Evolutionary conservation across 2,329 filamentous ascomycete species (phyloP), one percentile per base, ranked within the genome.

Genomic region (Gnomoniopsis sp.): DNA sequence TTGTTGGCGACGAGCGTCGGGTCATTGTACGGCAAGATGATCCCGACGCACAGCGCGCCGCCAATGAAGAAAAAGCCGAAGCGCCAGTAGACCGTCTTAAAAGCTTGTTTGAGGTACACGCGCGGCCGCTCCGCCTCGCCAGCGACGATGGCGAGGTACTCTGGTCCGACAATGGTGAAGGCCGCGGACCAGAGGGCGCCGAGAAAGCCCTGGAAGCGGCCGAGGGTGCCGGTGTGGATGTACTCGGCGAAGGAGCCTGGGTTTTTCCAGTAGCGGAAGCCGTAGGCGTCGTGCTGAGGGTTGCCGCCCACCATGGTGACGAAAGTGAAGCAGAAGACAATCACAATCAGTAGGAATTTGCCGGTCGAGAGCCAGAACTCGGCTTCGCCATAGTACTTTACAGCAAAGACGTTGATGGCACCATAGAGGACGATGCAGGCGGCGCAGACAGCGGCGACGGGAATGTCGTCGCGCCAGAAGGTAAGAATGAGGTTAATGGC

Each of bases 231-330:
- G 0, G 75, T 75, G 48, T 84, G 81, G 62, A 87, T 80, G 61
- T 84, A 77, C 62, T 86, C 80, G 19, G 81, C 81, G 64, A 89
- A 89, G 1, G 85, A 74, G 7, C 87, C 87, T 0, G 84, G 84
- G 7, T 78, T 65, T 8, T 77, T 79, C 87, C 87, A 89, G 68
- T 87, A 85, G 22, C 87, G 79, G 68, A 91, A 91, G 19, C 88
- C 88, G 66, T 86, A 90, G 1, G 84, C 77, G 66, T 89, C 86
- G 51, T 83, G 75, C 11, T 85, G 70, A 0, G 90, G 90, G 65
- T 93, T 93, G 33, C 88, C 90, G 30, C 89, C 90, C 6, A 91
- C 77, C 87, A 92, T 91, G 49, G 85, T 87, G 65, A 93, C 79
- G 68, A 93, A 89, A 15, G 90, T 92, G 72, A 88, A 92, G 46